Percentiles rank a stretch among this genome's conserved stretches.
Evolutionary conservation across 2,329 filamentous ascomycete genomes (phyloP).

Genomic region (Metarhizium robertsii): DNA sequence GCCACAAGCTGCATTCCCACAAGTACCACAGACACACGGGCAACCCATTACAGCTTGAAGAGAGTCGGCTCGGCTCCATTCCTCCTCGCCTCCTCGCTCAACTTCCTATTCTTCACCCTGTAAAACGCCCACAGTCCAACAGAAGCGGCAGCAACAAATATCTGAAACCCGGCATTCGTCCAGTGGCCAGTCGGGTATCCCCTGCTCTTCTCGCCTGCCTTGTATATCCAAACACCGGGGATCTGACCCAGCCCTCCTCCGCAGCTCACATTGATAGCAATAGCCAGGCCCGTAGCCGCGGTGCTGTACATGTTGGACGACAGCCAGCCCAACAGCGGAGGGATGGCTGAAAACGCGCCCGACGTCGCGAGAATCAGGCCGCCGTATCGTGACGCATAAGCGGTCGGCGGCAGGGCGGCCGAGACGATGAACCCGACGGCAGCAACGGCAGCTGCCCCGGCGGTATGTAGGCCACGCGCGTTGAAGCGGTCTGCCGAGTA

Average conservation of each 20-base stretch:
- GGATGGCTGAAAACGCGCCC: conserved; percentile 60
- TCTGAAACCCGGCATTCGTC: conserved; percentile 51
- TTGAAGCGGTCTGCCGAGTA: conserved; percentile 57
- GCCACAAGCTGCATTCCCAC: background rate
- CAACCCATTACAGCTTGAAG: conserved; percentile 26
- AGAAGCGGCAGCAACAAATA: conserved; percentile 43
- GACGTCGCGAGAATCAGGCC: conserved; percentile 59
- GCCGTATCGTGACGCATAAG: conserved; percentile 54
- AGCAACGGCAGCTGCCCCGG: conserved; percentile 32
- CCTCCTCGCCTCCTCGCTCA: conserved; percentile 21
- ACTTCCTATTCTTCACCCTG: conserved; percentile 31
- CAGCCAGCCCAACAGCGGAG: conserved; percentile 62
- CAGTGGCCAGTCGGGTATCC: conserved; percentile 66
- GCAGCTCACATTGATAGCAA: conserved; percentile 60
- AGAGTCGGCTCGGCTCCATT: conserved; percentile 25
- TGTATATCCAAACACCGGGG: conserved; percentile 66
- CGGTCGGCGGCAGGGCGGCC: conserved; percentile 49
- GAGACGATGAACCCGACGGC: conserved; percentile 49
- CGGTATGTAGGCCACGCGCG: conserved; percentile 36
- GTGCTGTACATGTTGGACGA: conserved; percentile 59
- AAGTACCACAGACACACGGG: background rate
- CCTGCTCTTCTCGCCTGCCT: conserved; percentile 44
- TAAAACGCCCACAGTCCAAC: conserved; percentile 48
- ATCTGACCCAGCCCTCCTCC: conserved; percentile 62
- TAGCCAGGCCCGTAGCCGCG: conserved; percentile 55